A percentile compares a stretch with the other conserved stretches of the same genome.
These are phyloP conservation scores for Gynandropsis gynandra DNA, from an alignment of 345 rosid species.

Conservation along the genomic window DNA sequence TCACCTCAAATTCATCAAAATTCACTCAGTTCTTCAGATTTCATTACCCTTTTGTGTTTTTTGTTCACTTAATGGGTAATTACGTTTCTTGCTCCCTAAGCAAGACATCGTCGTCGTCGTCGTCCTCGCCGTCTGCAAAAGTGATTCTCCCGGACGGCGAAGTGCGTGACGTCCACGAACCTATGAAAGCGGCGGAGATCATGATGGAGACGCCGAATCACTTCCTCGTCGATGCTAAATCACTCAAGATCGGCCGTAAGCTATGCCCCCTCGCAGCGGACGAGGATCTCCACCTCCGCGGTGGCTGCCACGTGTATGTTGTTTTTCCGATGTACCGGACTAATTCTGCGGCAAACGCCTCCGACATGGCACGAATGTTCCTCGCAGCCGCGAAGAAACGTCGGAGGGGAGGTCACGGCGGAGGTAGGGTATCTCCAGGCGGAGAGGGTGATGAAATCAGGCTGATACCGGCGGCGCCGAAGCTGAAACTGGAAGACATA, in stretches of 20 bases:
- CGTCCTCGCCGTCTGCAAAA: constrained; percentile 32
- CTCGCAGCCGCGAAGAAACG: constrained; percentile 43
- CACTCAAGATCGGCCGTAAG: constrained; percentile 56
- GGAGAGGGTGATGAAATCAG: constrained; percentile 10
- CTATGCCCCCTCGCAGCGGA: constrained; percentile 70
- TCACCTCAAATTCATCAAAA: constrained; percentile 7
- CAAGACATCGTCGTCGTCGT: constrained; percentile 29
- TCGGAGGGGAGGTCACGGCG: constrained; percentile 2
- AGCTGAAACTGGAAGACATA: constrained; percentile 48
- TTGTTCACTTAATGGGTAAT: constrained; percentile 51
- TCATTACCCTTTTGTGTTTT: not conserved
- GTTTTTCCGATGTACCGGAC: constrained; percentile 71
- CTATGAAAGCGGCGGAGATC: constrained; percentile 71
- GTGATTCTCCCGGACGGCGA: constrained; percentile 70
- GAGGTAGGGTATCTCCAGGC: constrained; percentile 18
- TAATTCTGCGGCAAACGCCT: constrained; percentile 46
- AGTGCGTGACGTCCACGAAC: constrained; percentile 40
- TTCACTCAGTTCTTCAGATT: constrained; percentile 3
- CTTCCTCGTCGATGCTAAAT: constrained; percentile 62
- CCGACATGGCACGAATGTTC: constrained; percentile 59
- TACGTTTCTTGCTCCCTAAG: constrained; percentile 51
- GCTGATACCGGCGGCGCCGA: constrained; percentile 21
- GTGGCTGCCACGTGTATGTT: constrained; percentile 46
- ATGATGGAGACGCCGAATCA: constrained; percentile 78
- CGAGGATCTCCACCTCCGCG: constrained; percentile 53